Base-by-base conservation (phyloP, 2,329 filamentous ascomycete genomes). In the Fusarium zealandicum region DNA sequence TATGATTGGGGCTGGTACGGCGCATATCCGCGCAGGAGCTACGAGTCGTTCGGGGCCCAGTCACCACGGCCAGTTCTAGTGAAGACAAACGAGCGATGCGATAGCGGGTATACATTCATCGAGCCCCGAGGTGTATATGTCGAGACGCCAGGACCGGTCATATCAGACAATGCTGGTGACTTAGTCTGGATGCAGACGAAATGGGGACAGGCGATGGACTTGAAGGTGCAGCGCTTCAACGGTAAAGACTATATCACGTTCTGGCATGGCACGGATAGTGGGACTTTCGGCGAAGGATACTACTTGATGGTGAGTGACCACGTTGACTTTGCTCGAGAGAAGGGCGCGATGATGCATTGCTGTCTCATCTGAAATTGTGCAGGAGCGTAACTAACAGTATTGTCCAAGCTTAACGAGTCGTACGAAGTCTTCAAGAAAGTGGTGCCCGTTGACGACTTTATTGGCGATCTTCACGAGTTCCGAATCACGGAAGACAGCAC, bases 271-370 rank as follows among this genome's bases (percentile, higher is more conserved):
- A 74, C 78, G 58, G 72, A 76, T 27, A 73, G 76, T n/a, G 73
- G 73, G 2, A 79, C 77, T 2, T 76, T 80, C 62, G 78, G 80
- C 2, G 71, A 74, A 30, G 79, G 78, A 11, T 68, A 69, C 46
- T 77, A 78, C 54, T 75, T 78, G 51, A 78, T 82, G 78, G 77
- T 76, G 61, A 54, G 69, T 55, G 11, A n/a, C 10, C 25, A n/a
- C n/a, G n/a, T n/a, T n/a, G n/a, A n/a, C n/a, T n/a, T n/a, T n/a
- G n/a, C n/a, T n/a, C n/a, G n/a, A n/a, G n/a, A n/a, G n/a, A n/a
- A n/a, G n/a, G n/a, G n/a, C n/a, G n/a, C n/a, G n/a, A n/a, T n/a
- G n/a, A n/a, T n/a, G n/a, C n/a, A n/a, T n/a, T n/a, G n/a, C n/a
- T n/a, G n/a, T n/a, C n/a, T n/a, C n/a, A n/a, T n/a, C n/a, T n/a